phyloP scores from a whole-genome alignment of 805 yeast species.

The Kazachstania taianensis region DNA sequence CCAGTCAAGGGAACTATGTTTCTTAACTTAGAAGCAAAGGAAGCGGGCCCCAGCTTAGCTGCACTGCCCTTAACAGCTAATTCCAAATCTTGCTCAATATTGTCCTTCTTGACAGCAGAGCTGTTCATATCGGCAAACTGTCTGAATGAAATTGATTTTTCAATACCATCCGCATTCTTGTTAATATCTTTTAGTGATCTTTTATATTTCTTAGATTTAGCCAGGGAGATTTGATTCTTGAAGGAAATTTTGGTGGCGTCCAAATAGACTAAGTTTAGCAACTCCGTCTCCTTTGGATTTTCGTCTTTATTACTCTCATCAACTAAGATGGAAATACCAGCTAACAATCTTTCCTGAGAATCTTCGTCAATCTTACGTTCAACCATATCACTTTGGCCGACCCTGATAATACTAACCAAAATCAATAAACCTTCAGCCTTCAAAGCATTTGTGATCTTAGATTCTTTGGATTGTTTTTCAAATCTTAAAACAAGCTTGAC shows the following conservation, averaged over 20 bases:
- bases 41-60: constrained; percentile 42
- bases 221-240: constrained; percentile 53
- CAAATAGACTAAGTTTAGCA: constrained; percentile 59
- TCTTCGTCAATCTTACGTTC: constrained; percentile 86
- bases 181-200: constrained; percentile 47
- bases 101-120: constrained; percentile 31
- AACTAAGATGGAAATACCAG: constrained; percentile 68
- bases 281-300: constrained; percentile 30
- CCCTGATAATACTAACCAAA: constrained; percentile 84
- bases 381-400: constrained; percentile 64
- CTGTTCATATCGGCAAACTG: constrained; percentile 50
- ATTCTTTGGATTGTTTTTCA: constrained; percentile 43
- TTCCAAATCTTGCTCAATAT: constrained; percentile 48
- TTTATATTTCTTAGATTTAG: constrained; percentile 48
- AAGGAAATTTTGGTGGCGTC: constrained; percentile 84
- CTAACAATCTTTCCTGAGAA: constrained; percentile 84
- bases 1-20: constrained; percentile 95
- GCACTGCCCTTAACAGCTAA: constrained; percentile 37
- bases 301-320: constrained; percentile 46
- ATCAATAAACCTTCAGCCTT: constrained; percentile 92
- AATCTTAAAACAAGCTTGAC: constrained; percentile 80
- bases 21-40: constrained; percentile 66
- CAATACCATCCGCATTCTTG: constrained; percentile 63
- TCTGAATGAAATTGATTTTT: constrained; percentile 68
- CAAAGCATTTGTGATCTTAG: constrained; percentile 63